phyloP scores from a whole-genome alignment of 225 moss, liverwort and hornwort genomes.

The Antitrichia curtipendula region DNA sequence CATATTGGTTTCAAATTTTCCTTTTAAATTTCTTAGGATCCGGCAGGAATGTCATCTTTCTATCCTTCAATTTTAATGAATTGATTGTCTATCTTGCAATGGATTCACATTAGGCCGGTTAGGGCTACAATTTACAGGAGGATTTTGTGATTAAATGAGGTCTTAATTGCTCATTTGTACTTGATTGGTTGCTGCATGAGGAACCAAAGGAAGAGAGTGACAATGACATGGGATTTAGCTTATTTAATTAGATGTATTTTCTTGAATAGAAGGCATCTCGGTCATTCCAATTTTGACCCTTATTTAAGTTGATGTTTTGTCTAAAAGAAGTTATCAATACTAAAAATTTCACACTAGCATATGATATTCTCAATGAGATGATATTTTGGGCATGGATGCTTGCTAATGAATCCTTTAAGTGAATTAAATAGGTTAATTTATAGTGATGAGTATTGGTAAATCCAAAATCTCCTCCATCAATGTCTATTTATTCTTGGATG shows the following conservation, averaged over 20 bases:
- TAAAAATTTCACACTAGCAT: neutral
- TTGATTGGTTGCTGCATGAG: neutral
- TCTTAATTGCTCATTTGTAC: neutral
- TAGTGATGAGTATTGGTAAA: neutral
- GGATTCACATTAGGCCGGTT: neutral
- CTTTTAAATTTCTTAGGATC: neutral
- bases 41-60: too few relatives aligned
- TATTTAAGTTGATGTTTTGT: neutral
- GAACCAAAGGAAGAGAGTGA: conserved; percentile 49
- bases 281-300: neutral
- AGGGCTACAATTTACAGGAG: neutral
- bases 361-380: neutral
- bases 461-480: neutral
- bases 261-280: neutral
- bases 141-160: neutral
- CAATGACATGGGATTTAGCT: conserved; percentile 44
- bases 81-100: neutral
- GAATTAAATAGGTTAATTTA: neutral
- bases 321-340: neutral
- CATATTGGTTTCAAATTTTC: neutral
- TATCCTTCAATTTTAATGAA: neutral
- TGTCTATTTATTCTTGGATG: neutral
- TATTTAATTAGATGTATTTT: conserved; percentile 1
- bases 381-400: neutral
- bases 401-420: neutral